Evolutionary conservation across 1,139 yeast genomes (phyloP).

Genomic region (Yueomyces sp.): DNA sequence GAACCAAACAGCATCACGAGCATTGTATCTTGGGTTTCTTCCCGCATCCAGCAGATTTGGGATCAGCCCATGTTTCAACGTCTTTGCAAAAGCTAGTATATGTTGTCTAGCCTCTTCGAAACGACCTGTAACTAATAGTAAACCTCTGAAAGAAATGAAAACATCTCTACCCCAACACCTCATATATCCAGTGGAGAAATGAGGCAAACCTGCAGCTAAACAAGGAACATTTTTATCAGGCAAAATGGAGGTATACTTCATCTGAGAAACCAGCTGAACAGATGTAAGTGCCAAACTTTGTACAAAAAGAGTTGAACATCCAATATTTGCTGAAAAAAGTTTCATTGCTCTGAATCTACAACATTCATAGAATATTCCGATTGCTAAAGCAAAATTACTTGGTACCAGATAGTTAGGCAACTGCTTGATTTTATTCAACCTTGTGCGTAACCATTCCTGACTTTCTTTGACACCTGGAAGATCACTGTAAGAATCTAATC

Average conservation of each 20-base stretch:
- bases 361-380: slow-evolving; percentile 76
- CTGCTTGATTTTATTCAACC: slow-evolving; percentile 51
- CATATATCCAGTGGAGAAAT: slow-evolving; percentile 82
- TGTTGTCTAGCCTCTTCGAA: slow-evolving; percentile 70
- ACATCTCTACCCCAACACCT: slow-evolving; percentile 99
- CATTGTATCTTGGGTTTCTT: slow-evolving; percentile 85
- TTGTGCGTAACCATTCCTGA: slow-evolving; percentile 53
- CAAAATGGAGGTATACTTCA: slow-evolving; percentile 62
- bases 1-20: slow-evolving; percentile 96
- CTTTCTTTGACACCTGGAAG: slow-evolving; percentile 38
- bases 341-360: slow-evolving; percentile 55
- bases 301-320: slow-evolving; percentile 55
- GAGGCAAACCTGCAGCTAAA: slow-evolving; percentile 94
- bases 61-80: slow-evolving; percentile 87
- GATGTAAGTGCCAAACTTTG: slow-evolving; percentile 74
- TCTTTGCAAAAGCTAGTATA: slow-evolving; percentile 77
- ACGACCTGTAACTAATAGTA: slow-evolving; percentile 66
- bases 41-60: slow-evolving; percentile 92
- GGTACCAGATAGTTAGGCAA: slow-evolving; percentile 79
- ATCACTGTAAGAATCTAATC: slow-evolving; percentile 46
- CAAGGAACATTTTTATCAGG: slow-evolving; percentile 57
- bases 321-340: slow-evolving; percentile 42
- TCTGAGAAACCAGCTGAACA: slow-evolving; percentile 71
- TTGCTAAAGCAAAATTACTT: slow-evolving; percentile 67
- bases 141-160: slow-evolving; percentile 75